A percentile compares a stretch with the other conserved stretches of the same genome.
phyloP scores from a whole-genome alignment of 768 basidiomycete genomes.

The Phallus indusiatus region DNA sequence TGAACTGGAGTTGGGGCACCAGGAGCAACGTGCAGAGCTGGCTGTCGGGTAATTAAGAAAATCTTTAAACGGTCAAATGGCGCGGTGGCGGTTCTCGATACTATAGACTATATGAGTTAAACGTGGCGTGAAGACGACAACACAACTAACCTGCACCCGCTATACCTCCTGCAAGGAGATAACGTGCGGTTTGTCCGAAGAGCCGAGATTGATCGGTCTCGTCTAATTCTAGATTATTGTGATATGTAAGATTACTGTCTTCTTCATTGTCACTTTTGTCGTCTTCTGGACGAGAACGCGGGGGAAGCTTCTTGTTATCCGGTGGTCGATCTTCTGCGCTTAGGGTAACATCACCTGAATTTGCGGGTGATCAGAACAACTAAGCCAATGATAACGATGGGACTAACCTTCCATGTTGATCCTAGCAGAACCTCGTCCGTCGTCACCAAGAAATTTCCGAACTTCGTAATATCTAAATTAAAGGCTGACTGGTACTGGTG shows the following conservation, averaged over 20 bases:
- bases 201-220: slow-evolving; percentile 53
- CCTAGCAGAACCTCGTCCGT: slow-evolving; percentile 68
- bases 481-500: not conserved
- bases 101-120: slow-evolving; percentile 31
- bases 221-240: slow-evolving; percentile 35
- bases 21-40: slow-evolving; percentile 54
- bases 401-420: slow-evolving; percentile 81
- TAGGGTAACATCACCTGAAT: slow-evolving; percentile 64
- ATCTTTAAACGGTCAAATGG: slow-evolving; percentile 96
- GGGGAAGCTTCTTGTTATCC: slow-evolving; percentile 5
- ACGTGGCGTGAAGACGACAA: not conserved
- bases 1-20: slow-evolving; percentile 29
- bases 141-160: slow-evolving; percentile 76
- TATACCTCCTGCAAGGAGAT: slow-evolving; percentile 86
- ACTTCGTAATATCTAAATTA: slow-evolving; percentile 52
- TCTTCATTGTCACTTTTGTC: slow-evolving; percentile 33
- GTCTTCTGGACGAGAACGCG: slow-evolving; percentile 24
- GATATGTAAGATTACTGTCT: not conserved
- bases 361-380: slow-evolving; percentile 2
- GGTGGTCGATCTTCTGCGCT: slow-evolving; percentile 68
- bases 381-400: not conserved
- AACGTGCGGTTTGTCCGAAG: slow-evolving; percentile 69
- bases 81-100: slow-evolving; percentile 92
- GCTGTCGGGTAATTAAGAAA: slow-evolving; percentile 86
- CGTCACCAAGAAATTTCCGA: slow-evolving; percentile 56